Percentiles rank a stretch among this genome's conserved stretches.
These are phyloP conservation scores for Colletotrichum chlorophyti DNA, from an alignment of 2,329 filamentous ascomycete genomes.

Conservation along the genomic window DNA sequence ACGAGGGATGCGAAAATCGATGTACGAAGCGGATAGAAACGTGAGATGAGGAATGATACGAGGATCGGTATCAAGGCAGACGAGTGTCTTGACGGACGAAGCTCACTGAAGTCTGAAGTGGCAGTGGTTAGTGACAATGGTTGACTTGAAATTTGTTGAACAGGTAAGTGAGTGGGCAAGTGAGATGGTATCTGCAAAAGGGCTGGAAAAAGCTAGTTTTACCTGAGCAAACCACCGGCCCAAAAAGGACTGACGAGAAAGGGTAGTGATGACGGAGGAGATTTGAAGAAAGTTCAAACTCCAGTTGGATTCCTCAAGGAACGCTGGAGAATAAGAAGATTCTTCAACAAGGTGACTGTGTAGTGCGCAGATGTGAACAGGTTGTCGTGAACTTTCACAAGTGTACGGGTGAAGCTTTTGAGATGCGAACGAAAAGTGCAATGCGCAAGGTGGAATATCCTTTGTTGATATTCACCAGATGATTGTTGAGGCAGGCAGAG, in stretches of 20 bases:
- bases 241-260: neutral
- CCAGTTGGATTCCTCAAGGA: constrained; percentile 10
- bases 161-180: too few relatives aligned
- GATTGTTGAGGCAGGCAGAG: neutral
- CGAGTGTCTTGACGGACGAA: constrained; percentile 26
- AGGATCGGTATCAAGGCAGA: constrained; percentile 20
- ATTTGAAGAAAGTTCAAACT: neutral
- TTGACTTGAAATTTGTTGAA: too few relatives aligned
- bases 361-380: too few relatives aligned
- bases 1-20: neutral
- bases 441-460: neutral
- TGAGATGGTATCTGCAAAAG: too few relatives aligned
- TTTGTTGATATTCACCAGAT: neutral
- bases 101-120: constrained; percentile 37
- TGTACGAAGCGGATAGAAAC: neutral
- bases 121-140: constrained; percentile 28
- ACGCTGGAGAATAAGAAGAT: neutral
- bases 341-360: neutral
- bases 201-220: neutral
- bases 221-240: constrained; percentile 9
- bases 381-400: constrained; percentile 12
- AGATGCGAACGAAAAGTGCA: neutral
- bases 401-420: neutral
- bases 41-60: constrained; percentile 12
- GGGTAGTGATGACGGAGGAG: neutral